phyloP scores from a whole-genome alignment of 306 rosid genomes.

The Cajanus cajan region DNA sequence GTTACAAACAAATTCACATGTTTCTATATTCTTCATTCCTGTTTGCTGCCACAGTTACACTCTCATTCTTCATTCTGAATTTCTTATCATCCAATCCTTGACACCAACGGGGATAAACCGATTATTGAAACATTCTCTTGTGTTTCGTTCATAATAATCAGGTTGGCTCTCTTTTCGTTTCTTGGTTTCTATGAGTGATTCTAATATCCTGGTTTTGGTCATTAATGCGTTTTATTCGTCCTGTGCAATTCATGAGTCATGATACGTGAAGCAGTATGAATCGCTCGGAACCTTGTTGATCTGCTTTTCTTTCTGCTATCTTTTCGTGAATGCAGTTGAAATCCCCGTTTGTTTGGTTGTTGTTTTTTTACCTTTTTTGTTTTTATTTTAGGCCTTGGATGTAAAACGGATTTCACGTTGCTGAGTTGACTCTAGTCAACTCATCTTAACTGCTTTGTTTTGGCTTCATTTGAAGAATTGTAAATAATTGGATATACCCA shows the following conservation, averaged over 20 bases:
- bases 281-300: neutral
- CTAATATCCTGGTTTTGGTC: neutral
- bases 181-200: neutral
- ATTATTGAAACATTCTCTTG: neutral
- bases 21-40: neutral
- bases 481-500: too few relatives aligned
- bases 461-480: neutral
- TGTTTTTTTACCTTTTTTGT: neutral
- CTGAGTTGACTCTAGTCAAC: slow-evolving; percentile 29
- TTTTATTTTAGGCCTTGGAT: neutral
- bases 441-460: neutral
- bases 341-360: neutral
- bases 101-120: neutral
- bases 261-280: neutral
- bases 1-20: neutral
- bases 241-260: neutral
- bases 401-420: neutral
- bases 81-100: neutral
- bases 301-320: neutral
- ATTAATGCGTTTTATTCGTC: neutral
- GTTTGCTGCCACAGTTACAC: neutral
- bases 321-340: neutral
- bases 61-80: neutral
- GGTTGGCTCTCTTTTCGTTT: neutral
- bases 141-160: neutral